These are phyloP conservation scores for Curvularia sp. DNA, from an alignment of 2,329 filamentous ascomycete species.

Conservation along the genomic window DNA sequence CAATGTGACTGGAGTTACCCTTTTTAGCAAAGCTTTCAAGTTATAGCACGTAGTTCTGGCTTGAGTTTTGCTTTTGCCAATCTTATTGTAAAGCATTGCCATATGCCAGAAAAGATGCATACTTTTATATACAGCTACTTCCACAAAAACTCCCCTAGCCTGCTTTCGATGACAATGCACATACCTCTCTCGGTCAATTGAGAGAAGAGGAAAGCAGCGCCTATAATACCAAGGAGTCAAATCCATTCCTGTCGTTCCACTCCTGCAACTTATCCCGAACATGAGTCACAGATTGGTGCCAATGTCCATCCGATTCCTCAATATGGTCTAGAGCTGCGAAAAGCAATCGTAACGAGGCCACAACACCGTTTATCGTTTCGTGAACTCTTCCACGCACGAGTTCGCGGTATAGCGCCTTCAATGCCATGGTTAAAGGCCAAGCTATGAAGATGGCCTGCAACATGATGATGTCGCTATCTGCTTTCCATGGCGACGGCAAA, in stretches of 20 bases:
- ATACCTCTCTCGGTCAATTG: neutral
- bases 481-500: neutral
- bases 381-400: neutral
- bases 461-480: slow-evolving; percentile 2
- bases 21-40: too few species aligned
- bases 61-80: too few species aligned
- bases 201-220: neutral
- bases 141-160: too few species aligned
- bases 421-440: slow-evolving; percentile 7
- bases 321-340: slow-evolving; percentile 7
- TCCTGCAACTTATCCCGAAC: slow-evolving; percentile 4
- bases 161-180: too few species aligned
- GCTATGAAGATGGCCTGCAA: slow-evolving; percentile 6
- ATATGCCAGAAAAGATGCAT: too few species aligned
- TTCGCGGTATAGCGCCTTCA: neutral
- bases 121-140: too few species aligned
- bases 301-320: slow-evolving; percentile 5
- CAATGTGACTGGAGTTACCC: too few species aligned
- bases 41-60: too few species aligned
- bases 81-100: too few species aligned
- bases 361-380: neutral
- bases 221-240: neutral
- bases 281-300: neutral
- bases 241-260: slow-evolving; percentile 1
- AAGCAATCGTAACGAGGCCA: neutral